Conservation (phyloP, 306 rosid species). For the Myrica gale region DNA sequence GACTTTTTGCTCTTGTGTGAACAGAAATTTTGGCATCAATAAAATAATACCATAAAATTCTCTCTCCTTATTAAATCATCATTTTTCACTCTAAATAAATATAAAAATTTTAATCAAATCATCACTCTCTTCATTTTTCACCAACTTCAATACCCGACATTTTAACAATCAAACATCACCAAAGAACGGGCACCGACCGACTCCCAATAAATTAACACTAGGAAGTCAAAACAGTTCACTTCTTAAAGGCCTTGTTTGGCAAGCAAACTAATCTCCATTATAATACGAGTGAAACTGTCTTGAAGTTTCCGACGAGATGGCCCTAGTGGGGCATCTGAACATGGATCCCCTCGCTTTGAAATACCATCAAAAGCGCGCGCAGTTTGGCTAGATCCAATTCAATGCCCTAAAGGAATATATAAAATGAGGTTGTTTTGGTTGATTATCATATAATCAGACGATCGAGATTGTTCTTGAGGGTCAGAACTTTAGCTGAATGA, state of each 20-base stretch:
- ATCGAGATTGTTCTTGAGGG: constrained; percentile 19
- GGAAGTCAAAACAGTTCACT: constrained; percentile 21
- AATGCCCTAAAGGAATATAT: neutral
- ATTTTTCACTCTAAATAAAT: too few relatives aligned
- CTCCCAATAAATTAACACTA: constrained; percentile 31
- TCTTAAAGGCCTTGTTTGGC: constrained; percentile 31
- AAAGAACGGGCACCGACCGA: constrained; percentile 36
- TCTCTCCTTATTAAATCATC: too few relatives aligned
- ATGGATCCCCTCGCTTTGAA: constrained; percentile 20
- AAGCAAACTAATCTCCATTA: constrained; percentile 21
- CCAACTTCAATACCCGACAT: too few relatives aligned
- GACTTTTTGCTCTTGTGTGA: neutral
- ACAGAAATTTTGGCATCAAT: neutral
- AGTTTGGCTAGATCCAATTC: neutral
- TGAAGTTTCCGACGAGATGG: constrained; percentile 28
- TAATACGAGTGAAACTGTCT: constrained; percentile 17
- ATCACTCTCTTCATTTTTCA: too few relatives aligned
- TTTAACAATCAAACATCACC: too few relatives aligned
- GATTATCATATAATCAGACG: neutral
- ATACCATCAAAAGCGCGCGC: neutral
- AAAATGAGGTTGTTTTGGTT: neutral
- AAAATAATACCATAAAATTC: too few relatives aligned
- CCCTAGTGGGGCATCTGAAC: constrained; percentile 22
- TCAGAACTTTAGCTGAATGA: neutral
- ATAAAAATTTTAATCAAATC: too few relatives aligned